Base-by-base conservation (phyloP, 106 monocot species). In the Allium cepa region DNA sequence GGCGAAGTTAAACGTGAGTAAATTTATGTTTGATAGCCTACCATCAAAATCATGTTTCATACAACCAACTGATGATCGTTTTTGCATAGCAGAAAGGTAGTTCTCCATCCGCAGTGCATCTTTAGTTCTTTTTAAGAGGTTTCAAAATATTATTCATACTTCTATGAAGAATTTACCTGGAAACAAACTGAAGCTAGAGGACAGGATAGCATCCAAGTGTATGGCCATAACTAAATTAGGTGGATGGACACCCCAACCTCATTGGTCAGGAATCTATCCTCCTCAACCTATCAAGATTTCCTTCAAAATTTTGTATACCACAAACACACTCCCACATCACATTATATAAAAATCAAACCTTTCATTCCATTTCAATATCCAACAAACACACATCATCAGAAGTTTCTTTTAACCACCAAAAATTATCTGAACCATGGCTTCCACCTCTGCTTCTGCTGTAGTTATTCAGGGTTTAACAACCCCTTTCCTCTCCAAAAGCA, bases 181-280 rank as follows among this genome's bases (percentile, higher is more conserved):
- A 36, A 36, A 36, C 36, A 36, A 36, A 36, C 36, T 36, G 36
- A 62, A 49, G 16, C 48, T 67, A 52, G 50, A 22, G 66, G 17
- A 0, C 10, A 11, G 8, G 66, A 67, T 8, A 51, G 66, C 27
- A 27, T 66, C 47, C 68, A 68, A 11, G 17, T 68, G 68, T 68
- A 7, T n/a, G 53, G 53, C 68, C 10, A 10, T 46, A 0, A 7
- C 10, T 12, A 45, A 18, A 64, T 49, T 62, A 77, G 77, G 69
- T 66, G 85, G 88, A 87, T 91, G 91, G 76, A 71, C 61, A 68
- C 69, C 73, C 49, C n/a, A 47, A 60, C 68, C 80, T 68, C 74
- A 94, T 94, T 94, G 94, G 94, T 50, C 73, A 80, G 80, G 66
- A 87, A 84, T 87, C 90, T 90, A 90, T 90, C 94, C 84, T 27